Base-by-base conservation (phyloP, 2,329 filamentous ascomycete genomes). In the Pseudophaeomoniella oleicola region DNA sequence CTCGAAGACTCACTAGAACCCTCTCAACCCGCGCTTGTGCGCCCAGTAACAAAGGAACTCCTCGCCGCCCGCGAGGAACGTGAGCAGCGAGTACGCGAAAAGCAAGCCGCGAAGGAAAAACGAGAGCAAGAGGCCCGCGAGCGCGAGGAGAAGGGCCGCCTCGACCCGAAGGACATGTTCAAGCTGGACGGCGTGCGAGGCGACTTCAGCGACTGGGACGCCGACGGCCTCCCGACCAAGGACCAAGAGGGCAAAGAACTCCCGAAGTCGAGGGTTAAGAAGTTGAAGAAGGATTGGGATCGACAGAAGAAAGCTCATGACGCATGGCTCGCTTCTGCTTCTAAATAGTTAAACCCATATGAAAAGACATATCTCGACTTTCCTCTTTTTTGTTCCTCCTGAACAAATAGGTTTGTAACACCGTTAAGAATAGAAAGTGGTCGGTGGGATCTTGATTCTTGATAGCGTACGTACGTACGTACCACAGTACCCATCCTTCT, bases 251-350 rank as follows among this genome's bases (percentile, higher is more conserved):
- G 85, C 0, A 77, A 75, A 42, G 84, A 92, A 46, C 67, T 94
- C 27, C 72, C 82, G 3, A 94, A 94, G 66, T 81, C 71, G 41
- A 72, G 76, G 51, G 52, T 62, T 35, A 94, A 94, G 69, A 87
- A 84, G 64, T 57, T 94, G 47, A 78, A 69, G 60, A 94, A 94
- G 66, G 78, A 85, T 38, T 93, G 83, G 83, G 81, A 92, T 48
- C 77, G 69, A 54, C 88, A 94, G 64, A 90, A 86, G 68, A 92
- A 88, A 69, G 56, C 72, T 40, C 78, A 87, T 55, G 79, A 87
- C 44, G 74, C 78, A 43, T 81, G 62, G 55, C 39, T 58, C 36
- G 46, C 42, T 12, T 39, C 40, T 39, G 34, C 33, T 43, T 40
- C 41, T n/a, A n/a, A n/a, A n/a, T n/a, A n/a, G n/a, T n/a, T n/a